These are phyloP conservation scores for Leptographium radiaticola DNA, from an alignment of 2,329 filamentous ascomycete species.

Conservation along the genomic window DNA sequence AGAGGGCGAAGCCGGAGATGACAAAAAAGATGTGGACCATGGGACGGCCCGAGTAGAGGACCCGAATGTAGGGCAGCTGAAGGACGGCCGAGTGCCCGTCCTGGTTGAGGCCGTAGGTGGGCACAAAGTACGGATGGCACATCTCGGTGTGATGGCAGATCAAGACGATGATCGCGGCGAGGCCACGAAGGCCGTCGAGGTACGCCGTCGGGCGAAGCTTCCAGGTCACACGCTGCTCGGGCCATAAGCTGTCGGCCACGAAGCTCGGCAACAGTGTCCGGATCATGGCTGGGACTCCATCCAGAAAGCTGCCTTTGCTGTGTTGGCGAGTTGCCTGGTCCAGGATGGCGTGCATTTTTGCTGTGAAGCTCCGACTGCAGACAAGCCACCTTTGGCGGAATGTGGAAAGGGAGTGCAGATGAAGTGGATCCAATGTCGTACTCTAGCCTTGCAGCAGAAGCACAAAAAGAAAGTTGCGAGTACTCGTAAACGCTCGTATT, in stretches of 20 bases:
- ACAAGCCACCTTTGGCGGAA: too few species aligned
- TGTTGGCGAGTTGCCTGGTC: too few species aligned
- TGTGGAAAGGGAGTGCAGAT: too few species aligned
- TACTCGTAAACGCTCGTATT: too few species aligned
- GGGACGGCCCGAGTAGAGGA: constrained; percentile 29
- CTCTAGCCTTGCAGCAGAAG: too few species aligned
- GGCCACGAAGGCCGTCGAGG: constrained; percentile 35
- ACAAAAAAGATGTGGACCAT: constrained; percentile 40
- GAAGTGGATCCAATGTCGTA: too few species aligned
- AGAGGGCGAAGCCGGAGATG: constrained; percentile 35
- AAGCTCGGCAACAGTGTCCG: constrained; percentile 19
- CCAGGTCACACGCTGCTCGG: constrained; percentile 12
- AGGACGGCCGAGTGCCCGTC: constrained; percentile 18
- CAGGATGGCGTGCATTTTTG: too few species aligned
- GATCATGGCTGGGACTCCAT: not conserved
- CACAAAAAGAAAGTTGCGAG: too few species aligned
- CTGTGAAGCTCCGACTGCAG: too few species aligned
- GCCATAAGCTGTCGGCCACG: constrained; percentile 18
- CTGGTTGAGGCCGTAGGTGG: constrained; percentile 24
- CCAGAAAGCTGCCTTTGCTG: too few species aligned
- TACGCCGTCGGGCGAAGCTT: constrained; percentile 29
- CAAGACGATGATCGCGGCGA: constrained; percentile 34
- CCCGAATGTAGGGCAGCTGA: constrained; percentile 30
- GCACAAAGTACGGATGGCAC: constrained; percentile 20
- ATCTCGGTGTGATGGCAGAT: constrained; percentile 32